phyloP scores from a whole-genome alignment of 164 flowering plant genomes.

The Berberis thunbergii region DNA sequence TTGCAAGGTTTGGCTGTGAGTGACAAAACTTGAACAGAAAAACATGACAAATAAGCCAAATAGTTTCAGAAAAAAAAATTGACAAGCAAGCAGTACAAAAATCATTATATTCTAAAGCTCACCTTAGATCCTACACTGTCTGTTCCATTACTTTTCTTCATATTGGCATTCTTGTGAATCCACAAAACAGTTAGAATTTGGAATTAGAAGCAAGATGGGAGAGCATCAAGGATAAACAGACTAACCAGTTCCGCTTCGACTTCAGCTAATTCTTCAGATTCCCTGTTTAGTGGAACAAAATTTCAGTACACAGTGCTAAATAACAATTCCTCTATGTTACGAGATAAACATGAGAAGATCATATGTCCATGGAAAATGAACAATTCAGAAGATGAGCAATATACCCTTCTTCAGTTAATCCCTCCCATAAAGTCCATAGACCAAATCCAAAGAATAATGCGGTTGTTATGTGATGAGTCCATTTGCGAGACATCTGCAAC shows the following conservation, averaged over 20 bases:
- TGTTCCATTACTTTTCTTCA: constrained; percentile 34
- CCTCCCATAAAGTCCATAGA: constrained; percentile 93
- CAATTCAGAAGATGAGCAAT: background rate
- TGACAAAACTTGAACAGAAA: too few species aligned
- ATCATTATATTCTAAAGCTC: constrained; percentile 6
- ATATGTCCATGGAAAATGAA: background rate
- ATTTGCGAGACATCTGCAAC: constrained; percentile 71
- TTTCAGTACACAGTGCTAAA: constrained; percentile 4
- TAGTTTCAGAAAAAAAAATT: background rate
- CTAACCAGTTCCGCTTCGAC: constrained; percentile 91
- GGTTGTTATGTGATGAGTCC: constrained; percentile 92
- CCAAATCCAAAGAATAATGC: constrained; percentile 86
- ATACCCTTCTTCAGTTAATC: constrained; percentile 63
- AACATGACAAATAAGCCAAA: background rate
- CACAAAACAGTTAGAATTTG: constrained; percentile 8
- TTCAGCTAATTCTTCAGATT: constrained; percentile 77
- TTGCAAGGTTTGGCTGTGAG: too few species aligned
- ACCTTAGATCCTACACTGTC: constrained; percentile 55
- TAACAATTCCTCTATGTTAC: background rate
- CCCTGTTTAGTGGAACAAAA: constrained; percentile 38
- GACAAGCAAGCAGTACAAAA: background rate
- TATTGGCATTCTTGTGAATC: constrained; percentile 58
- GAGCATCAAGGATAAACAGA: background rate
- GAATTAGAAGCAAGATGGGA: background rate
- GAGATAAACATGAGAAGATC: background rate